Evolutionary conservation across 2,329 filamentous ascomycete species (phyloP), one percentile per base, ranked within the genome.

Genomic region (Penicillium sp.): DNA sequence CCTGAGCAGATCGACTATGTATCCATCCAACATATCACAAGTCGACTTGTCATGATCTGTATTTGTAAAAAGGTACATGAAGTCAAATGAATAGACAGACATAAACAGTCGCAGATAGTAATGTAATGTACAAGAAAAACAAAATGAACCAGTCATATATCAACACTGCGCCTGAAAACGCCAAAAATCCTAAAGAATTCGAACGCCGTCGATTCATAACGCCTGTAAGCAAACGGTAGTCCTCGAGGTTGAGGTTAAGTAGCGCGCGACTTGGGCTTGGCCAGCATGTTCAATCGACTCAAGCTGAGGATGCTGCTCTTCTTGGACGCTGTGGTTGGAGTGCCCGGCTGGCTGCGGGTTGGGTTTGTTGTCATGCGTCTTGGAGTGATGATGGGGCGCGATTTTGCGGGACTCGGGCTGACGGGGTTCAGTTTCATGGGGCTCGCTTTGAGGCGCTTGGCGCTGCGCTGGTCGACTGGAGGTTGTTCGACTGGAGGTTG

Each of bases 251-350:
- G n/a, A 33, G 28, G 35, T 62, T 62, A 73, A 57, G n/a, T n/a
- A n/a, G 64, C 56, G 26, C 72, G 72, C 40, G 68, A 63, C 66
- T 79, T 80, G 2, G 77, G 77, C 57, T 73, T 73, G 16, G 75
- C 68, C 33, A 80, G 69, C 71, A 78, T 72, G 58, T 79, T 78
- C 63, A 80, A 64, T 26, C 77, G 74, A 58, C 74, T 77, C 62
- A 78, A 64, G 55, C 72, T 79, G 52, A 79, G 65, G 18, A 70
- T 65, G 18, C 30, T 9, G 30, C 65, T 63, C 56, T 64, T 73
- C 49, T 67, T 58, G 35, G 63, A 66, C 18, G 65, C 63, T 47
- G 67, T 71, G 14, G 64, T 65, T 12, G 69, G 68, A 35, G 70
- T 71, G 18, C 65, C 62, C 4, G 62, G 58, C 30, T 68, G 68